Conservation (phyloP, 2,329 filamentous ascomycete genomes). For the Phoma sp. region DNA sequence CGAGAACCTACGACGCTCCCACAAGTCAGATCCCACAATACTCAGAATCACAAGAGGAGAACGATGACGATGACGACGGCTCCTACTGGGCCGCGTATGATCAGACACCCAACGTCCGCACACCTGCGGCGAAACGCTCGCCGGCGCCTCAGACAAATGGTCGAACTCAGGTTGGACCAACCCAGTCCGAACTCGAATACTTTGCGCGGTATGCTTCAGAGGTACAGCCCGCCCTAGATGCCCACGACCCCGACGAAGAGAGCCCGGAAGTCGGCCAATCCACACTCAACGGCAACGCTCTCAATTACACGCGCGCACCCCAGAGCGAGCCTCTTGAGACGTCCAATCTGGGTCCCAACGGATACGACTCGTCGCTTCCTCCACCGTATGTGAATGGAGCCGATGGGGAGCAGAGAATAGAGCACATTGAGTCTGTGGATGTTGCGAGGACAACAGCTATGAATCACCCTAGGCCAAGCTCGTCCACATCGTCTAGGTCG, state of each 20-base stretch:
- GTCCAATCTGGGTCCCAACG: constrained; percentile 39
- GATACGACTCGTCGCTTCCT: constrained; percentile 43
- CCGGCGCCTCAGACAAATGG: constrained; percentile 61
- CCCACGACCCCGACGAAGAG: constrained; percentile 78
- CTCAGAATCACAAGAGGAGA: constrained; percentile 35
- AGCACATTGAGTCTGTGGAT: constrained; percentile 31
- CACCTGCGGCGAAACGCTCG: constrained; percentile 63
- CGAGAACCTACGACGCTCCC: constrained; percentile 25
- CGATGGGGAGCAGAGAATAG: constrained; percentile 23
- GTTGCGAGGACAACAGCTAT: constrained; percentile 31
- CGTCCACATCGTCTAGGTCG: constrained; percentile 53
- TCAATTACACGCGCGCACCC: constrained; percentile 49
- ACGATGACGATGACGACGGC: constrained; percentile 74
- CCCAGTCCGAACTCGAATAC: constrained; percentile 69
- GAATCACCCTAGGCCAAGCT: constrained; percentile 45
- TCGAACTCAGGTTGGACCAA: constrained; percentile 43
- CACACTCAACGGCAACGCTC: constrained; percentile 60
- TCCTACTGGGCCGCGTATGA: constrained; percentile 85
- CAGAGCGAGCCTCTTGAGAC: constrained; percentile 54
- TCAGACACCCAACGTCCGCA: constrained; percentile 60
- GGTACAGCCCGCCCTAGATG: constrained; percentile 81
- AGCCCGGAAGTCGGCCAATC: constrained; percentile 54
- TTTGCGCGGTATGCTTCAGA: constrained; percentile 75
- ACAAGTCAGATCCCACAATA: constrained; percentile 16
- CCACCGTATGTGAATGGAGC: constrained; percentile 20